Percentiles rank a stretch among this genome's conserved stretches.
These are phyloP conservation scores for Pseudopyrenochaeta lycopersici DNA, from an alignment of 2,329 filamentous ascomycete species.

Conservation along the genomic window DNA sequence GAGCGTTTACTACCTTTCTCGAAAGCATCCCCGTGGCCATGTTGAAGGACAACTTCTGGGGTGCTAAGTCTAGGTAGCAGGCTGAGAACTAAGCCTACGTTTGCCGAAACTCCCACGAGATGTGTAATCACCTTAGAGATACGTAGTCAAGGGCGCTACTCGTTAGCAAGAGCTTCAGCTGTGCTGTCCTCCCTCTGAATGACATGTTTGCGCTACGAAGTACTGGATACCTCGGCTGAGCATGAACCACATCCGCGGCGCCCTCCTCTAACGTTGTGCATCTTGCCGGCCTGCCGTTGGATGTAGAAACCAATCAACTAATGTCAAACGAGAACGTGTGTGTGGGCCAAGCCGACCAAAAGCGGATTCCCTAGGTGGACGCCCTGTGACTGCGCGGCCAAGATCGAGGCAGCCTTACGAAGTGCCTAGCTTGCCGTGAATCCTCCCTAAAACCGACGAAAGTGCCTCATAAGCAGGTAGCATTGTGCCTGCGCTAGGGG, in stretches of 20 bases:
- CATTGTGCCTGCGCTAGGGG: slow-evolving; percentile 18
- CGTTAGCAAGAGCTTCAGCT: neutral
- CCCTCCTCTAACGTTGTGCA: slow-evolving; percentile 2
- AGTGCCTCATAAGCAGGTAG: slow-evolving; percentile 27
- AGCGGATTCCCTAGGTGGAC: slow-evolving; percentile 4
- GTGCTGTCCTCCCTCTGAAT: neutral
- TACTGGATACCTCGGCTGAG: slow-evolving; percentile 13
- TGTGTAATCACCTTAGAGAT: slow-evolving; percentile 6
- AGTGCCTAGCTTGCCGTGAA: slow-evolving; percentile 26
- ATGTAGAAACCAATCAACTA: slow-evolving; percentile 15
- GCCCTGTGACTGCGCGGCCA: slow-evolving; percentile 20
- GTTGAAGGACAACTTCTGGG: slow-evolving; percentile 4
- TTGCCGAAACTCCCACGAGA: slow-evolving; percentile 14
- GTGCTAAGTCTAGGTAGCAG: neutral
- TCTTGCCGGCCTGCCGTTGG: slow-evolving; percentile 4
- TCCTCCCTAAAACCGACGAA: slow-evolving; percentile 29
- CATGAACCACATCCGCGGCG: slow-evolving; percentile 2
- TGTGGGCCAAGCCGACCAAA: slow-evolving; percentile 7
- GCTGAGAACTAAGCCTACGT: slow-evolving; percentile 14
- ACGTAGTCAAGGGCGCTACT: slow-evolving; percentile 12
- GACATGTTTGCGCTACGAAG: neutral
- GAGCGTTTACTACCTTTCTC: neutral
- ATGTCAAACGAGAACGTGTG: slow-evolving; percentile 6
- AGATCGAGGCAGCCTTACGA: slow-evolving; percentile 35
- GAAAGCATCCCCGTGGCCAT: neutral